Base-by-base conservation (phyloP, 768 basidiomycete species). In the Termitomyces sp. region DNA sequence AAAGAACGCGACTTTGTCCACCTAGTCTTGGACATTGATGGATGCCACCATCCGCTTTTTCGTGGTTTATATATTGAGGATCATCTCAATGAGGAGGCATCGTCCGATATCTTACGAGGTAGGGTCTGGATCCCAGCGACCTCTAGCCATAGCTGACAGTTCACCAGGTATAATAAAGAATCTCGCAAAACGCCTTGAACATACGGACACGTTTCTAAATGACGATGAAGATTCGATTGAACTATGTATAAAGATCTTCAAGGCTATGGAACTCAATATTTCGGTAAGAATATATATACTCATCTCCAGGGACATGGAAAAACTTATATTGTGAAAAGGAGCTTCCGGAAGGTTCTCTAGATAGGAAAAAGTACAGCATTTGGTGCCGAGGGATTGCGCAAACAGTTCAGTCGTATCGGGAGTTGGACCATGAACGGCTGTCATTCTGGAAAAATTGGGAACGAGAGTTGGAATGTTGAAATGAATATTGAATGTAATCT, bases 1-100 rank as follows among this genome's bases (percentile, higher is more conserved):
- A 72, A 82, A 23, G 87, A 88, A 64, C 79, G 80, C 52, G 77
- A 84, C 55, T 90, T 83, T 56, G 65, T 80, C 10, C 70, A 79
- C 2, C 63, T 78, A 25, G 61, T 91, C n/a, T 69, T 90, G 32
- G 76, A 80, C 9, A 64, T 81, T 18, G 60, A 73, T 60, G 61
- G 78, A 74, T 50, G 65, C 73, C 49, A 39, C 5, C 46, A 59
- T 52, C 51, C 54, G 15, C 39, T 43, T 42, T 25, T 61, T 33
- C 22, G 43, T 45, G 38, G 60, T 23, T 16, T 61, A 16, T 40
- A 43, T 3, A 31, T 15, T 13, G 54, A 54, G 45, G 46, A 33
- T n/a, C 22, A 31, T 38, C 31, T 35, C 18, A 31, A 51, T 15
- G 35, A 39, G 20, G 32, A 64, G 59, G 66, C 68, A 51, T 13